Base-by-base conservation (phyloP, 257 asterid species). In the Gynochthodes officinalis region DNA sequence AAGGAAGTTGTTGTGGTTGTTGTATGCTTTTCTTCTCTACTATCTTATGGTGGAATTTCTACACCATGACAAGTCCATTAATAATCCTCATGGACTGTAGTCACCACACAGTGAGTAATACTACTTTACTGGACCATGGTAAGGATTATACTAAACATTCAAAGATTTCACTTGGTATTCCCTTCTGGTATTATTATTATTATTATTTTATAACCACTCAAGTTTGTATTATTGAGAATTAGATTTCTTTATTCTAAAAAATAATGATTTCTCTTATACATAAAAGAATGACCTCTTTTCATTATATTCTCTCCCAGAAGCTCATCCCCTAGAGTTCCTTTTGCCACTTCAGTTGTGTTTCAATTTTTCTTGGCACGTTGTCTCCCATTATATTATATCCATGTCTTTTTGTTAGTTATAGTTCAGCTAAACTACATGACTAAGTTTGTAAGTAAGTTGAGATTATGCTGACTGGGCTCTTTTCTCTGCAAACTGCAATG, bases 11-110 rank as follows among this genome's bases (percentile, higher is more conserved):
- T n/a, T n/a, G n/a, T n/a, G n/a, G n/a, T n/a, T n/a, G n/a, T n/a
- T n/a, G n/a, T n/a, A n/a, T 63, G 84, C 59, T 71, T 57, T 48
- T 53, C 73, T 76, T 69, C 58, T 73, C 43, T 73, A 21, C 44
- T 27, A 70, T 60, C 53, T 72, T 28, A 63, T 67, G 42, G 35
- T 71, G 9, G 23, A 71, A 40, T 59, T 64, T 58, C 40, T 67
- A 21, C 16, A 15, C 58, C 58, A 25, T 58, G 58, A 33, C 49
- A 43, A 42, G 28, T 43, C 25, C 50, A 39, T 48, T 81, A 57
- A 28, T 69, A 46, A 14, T 62, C 61, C 64, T 14, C 21, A 0
- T 27, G 37, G 27, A 8, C 5, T 21, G 46, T 28, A 46, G 5
- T 23, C 32, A 30, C 32, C 30, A 40, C 15, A 40, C 21, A 46